phyloP scores from a whole-genome alignment of 768 basidiomycete species.

The Phylloporus scabripes region DNA sequence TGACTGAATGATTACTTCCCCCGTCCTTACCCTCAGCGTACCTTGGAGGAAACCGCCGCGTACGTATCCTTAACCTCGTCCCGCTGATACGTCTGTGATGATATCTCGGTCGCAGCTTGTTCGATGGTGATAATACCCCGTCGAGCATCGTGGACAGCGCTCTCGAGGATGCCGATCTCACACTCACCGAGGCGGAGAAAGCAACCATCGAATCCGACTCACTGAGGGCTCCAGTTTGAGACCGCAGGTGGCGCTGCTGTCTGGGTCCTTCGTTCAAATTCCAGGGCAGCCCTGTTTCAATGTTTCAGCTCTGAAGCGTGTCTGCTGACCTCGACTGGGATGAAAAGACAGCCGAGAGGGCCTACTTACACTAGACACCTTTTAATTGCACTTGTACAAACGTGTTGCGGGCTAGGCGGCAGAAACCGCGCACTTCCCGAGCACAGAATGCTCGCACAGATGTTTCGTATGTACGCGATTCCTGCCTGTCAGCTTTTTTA shows the following conservation, averaged over 20 bases:
- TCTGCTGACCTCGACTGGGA: not conserved
- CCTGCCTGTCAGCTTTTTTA: no score
- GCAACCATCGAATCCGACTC: not conserved
- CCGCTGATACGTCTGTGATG: not conserved
- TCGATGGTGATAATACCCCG: constrained; percentile 5
- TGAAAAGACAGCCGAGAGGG: not conserved
- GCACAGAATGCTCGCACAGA: no score
- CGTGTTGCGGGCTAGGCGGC: not conserved
- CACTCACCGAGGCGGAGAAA: not conserved
- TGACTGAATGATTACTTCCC: not conserved
- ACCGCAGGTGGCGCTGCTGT: not conserved
- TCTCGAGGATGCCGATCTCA: not conserved
- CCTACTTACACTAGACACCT: not conserved
- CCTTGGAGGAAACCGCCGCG: constrained; percentile 19
- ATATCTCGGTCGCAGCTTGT: constrained; percentile 5
- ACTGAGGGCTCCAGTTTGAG: not conserved
- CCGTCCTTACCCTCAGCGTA: constrained; percentile 1
- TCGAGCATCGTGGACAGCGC: not conserved
- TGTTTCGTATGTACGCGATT: no score
- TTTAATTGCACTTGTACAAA: not conserved
- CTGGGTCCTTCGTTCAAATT: not conserved
- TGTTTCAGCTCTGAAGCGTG: not conserved
- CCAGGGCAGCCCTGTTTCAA: no score
- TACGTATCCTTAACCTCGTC: constrained; percentile 1
- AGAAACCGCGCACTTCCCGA: no score